Conservation (phyloP, 108 stramenopile genomes). For the Cylindrotheca fusiformis region DNA sequence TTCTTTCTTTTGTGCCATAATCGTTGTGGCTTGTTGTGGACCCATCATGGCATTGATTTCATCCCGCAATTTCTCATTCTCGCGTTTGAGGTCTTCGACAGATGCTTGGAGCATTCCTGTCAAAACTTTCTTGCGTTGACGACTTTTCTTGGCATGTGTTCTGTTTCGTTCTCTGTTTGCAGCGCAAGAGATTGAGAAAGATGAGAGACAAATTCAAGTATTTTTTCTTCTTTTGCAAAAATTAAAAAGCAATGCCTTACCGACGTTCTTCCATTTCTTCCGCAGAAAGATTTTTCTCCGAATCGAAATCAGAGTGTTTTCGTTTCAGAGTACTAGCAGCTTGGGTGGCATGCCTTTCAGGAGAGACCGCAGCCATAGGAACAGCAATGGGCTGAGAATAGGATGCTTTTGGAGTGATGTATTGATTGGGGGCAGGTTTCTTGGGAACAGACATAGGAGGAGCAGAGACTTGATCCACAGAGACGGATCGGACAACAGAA, state of each 20-base stretch:
- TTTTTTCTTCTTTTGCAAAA: too few species aligned
- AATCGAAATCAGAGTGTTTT: neutral
- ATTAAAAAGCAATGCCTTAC: neutral
- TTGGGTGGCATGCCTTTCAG: neutral
- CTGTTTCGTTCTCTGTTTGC: conserved; percentile 64
- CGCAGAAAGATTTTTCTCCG: neutral
- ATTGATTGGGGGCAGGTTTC: neutral
- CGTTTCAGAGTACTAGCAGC: neutral
- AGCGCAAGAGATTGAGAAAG: neutral
- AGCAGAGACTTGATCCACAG: neutral
- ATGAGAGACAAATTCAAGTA: neutral
- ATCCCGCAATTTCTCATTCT: conserved; percentile 72
- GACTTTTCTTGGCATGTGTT: conserved; percentile 88
- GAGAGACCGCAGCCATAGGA: neutral
- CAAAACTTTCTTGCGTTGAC: conserved; percentile 94
- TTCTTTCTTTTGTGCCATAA: neutral
- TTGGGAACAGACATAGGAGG: neutral
- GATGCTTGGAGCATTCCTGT: conserved; percentile 90
- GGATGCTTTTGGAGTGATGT: neutral
- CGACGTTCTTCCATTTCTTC: neutral
- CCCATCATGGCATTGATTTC: conserved; percentile 2
- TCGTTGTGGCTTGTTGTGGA: neutral
- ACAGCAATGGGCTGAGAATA: neutral
- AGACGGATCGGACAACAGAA: neutral
- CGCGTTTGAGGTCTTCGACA: conserved; percentile 70